These are phyloP conservation scores for Pyrenochaeta sp. DNA, from an alignment of 2,329 filamentous ascomycete genomes.

Conservation along the genomic window DNA sequence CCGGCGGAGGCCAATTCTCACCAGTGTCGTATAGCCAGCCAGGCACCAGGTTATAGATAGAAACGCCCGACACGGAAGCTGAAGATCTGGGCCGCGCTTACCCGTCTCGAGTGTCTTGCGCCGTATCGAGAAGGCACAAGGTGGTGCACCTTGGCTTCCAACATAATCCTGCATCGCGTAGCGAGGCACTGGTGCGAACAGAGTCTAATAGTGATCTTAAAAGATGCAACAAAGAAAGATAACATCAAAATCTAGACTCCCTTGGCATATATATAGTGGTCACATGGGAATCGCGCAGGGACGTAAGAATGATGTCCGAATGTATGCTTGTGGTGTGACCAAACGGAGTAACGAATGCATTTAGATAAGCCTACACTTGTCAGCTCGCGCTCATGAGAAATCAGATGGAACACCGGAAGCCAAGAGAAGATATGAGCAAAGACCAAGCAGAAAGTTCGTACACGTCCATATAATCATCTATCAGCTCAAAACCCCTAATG, in stretches of 20 bases:
- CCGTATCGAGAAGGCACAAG: background rate
- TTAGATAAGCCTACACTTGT: background rate
- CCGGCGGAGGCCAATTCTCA: background rate
- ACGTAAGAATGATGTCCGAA: too few species aligned
- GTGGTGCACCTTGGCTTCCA: background rate
- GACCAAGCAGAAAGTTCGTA: slow-evolving; percentile 14
- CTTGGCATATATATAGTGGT: too few species aligned
- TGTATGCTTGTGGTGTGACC: too few species aligned
- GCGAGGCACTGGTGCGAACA: background rate
- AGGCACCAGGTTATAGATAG: background rate
- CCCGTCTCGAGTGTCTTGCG: background rate
- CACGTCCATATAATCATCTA: slow-evolving; percentile 36
- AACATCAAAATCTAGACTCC: too few species aligned
- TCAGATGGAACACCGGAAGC: background rate
- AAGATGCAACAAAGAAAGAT: too few species aligned
- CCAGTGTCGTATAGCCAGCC: background rate
- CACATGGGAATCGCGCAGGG: too few species aligned
- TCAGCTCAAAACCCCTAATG: background rate
- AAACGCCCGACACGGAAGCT: background rate
- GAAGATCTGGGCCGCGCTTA: background rate
- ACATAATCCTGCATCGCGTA: background rate
- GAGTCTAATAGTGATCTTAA: background rate
- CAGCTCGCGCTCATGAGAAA: background rate
- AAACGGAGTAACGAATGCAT: too few species aligned
- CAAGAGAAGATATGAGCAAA: background rate